A percentile compares a stretch with the other conserved stretches of the same genome.
Conservation (phyloP, 2,329 filamentous ascomycete genomes). For the Davidsoniella virescens region DNA sequence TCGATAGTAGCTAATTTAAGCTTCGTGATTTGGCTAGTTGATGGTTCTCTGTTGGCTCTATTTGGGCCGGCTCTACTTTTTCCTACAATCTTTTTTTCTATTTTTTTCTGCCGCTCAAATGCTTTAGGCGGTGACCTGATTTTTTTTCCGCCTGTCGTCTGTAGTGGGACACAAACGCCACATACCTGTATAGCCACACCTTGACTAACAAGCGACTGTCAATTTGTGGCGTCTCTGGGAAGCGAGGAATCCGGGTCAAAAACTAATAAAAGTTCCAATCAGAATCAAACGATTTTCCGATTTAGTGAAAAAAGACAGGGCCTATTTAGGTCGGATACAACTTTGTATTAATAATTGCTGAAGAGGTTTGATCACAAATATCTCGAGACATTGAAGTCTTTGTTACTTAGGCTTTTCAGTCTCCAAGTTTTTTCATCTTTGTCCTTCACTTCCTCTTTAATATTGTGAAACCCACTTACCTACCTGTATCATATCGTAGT, state of each 20-base stretch:
- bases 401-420: neutral
- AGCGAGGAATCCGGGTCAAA: neutral
- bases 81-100: slow-evolving; percentile 2
- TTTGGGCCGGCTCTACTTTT: neutral
- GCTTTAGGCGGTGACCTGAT: slow-evolving; percentile 11
- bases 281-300: slow-evolving; percentile 9
- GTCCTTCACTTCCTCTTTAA: no score
- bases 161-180: slow-evolving; percentile 10
- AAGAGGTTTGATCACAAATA: no score
- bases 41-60: neutral
- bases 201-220: neutral
- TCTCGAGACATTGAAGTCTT: neutral
- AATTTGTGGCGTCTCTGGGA: slow-evolving; percentile 1
- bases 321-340: no score
- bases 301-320: neutral
- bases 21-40: neutral
- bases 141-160: slow-evolving; percentile 13
- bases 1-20: neutral
- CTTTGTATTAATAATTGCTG: no score
- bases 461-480: no score
- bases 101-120: slow-evolving; percentile 15
- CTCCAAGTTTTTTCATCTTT: neutral
- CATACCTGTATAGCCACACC: neutral
- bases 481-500: no score
- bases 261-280: slow-evolving; percentile 5